These are phyloP conservation scores for Fusarium continuum DNA, from an alignment of 2,329 filamentous ascomycete genomes.

Conservation along the genomic window DNA sequence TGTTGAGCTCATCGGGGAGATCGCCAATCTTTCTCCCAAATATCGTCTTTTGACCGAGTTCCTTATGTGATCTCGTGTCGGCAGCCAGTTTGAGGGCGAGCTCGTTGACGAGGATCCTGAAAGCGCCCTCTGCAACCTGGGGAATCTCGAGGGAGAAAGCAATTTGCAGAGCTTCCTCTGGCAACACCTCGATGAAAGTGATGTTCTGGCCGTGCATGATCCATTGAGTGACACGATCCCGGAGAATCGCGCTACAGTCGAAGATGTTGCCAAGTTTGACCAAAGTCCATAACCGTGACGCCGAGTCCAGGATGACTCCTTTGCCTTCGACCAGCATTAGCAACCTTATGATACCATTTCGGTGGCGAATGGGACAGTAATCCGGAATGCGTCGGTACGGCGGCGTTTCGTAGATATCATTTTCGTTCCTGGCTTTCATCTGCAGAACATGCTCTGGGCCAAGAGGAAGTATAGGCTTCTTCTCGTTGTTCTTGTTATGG, in stretches of 20 bases:
- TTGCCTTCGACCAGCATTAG: constrained; percentile 66
- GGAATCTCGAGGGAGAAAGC: constrained; percentile 58
- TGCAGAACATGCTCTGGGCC: constrained; percentile 16
- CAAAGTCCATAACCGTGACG: constrained; percentile 73
- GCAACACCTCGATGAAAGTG: constrained; percentile 69
- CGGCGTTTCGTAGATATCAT: constrained; percentile 40
- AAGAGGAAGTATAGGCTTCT: neutral
- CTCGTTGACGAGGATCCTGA: constrained; percentile 70
- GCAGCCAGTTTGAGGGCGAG: constrained; percentile 60
- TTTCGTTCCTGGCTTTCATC: constrained; percentile 37
- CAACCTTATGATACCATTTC: constrained; percentile 69
- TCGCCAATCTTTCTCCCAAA: constrained; percentile 59
- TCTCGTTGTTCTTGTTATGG: neutral
- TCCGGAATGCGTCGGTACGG: constrained; percentile 57
- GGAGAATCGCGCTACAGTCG: constrained; percentile 58
- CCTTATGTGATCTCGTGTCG: neutral
- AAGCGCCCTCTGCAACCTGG: constrained; percentile 58
- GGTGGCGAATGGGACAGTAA: constrained; percentile 72
- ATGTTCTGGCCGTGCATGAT: constrained; percentile 63
- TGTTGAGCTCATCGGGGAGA: constrained; percentile 63
- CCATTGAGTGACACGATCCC: constrained; percentile 65
- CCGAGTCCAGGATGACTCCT: constrained; percentile 68
- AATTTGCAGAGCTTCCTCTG: constrained; percentile 69
- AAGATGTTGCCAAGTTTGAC: constrained; percentile 68
- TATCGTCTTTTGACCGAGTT: constrained; percentile 42